A percentile compares a stretch with the other conserved stretches of the same genome.
These are phyloP conservation scores for Erodium maritimum DNA, from an alignment of 345 rosid species.

Conservation along the genomic window DNA sequence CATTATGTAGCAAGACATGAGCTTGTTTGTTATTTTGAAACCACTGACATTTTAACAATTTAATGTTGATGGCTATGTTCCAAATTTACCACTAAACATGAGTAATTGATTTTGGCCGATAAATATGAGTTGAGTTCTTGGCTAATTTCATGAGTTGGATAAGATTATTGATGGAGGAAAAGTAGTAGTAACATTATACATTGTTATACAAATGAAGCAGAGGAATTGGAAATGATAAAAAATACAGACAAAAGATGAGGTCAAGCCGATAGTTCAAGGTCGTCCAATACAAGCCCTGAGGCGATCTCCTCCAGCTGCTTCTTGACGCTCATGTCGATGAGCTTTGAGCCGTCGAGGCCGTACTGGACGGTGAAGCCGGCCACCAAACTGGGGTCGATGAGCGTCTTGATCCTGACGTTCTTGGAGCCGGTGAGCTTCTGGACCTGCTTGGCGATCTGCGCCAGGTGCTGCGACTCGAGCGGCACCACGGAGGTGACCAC, in stretches of 20 bases:
- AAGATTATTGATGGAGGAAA: too few relatives aligned
- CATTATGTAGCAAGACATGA: too few relatives aligned
- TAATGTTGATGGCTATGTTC: too few relatives aligned
- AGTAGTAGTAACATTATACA: too few relatives aligned
- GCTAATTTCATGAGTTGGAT: too few relatives aligned
- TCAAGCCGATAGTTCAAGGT: slow-evolving; percentile 49
- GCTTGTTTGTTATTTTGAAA: too few relatives aligned
- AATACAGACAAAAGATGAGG: neutral
- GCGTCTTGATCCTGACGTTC: slow-evolving; percentile 78
- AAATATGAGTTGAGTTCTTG: too few relatives aligned
- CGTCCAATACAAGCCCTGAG: slow-evolving; percentile 63
- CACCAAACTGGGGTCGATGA: slow-evolving; percentile 61
- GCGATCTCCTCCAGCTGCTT: slow-evolving; percentile 89
- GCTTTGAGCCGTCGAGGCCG: slow-evolving; percentile 63
- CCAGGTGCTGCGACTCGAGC: slow-evolving; percentile 61
- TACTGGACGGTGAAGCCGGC: slow-evolving; percentile 89
- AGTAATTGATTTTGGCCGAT: too few relatives aligned
- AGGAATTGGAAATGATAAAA: slow-evolving; percentile 2
- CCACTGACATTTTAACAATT: too few relatives aligned
- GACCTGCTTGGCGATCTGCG: slow-evolving; percentile 86
- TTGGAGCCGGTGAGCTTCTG: slow-evolving; percentile 80
- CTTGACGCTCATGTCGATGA: slow-evolving; percentile 93
- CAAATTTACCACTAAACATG: too few relatives aligned
- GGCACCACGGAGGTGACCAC: slow-evolving; percentile 74
- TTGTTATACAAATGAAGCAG: too few relatives aligned